phyloP scores from a whole-genome alignment of 805 yeast genomes.

The Candida ortonii region DNA sequence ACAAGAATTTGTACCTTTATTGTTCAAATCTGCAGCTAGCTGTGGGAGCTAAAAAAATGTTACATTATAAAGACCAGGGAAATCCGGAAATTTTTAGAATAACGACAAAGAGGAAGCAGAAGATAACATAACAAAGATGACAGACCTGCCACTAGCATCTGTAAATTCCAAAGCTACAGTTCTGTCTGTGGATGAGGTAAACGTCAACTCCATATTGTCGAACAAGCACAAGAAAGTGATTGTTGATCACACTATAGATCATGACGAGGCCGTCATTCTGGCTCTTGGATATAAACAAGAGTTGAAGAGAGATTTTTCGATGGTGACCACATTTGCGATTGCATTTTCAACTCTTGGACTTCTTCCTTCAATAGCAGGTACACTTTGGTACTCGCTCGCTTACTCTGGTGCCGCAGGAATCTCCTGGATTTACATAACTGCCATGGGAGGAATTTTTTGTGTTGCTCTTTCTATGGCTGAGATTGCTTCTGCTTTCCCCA shows the following conservation, averaged over 20 bases:
- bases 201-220: slow-evolving; percentile 21
- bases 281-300: slow-evolving; percentile 66
- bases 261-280: slow-evolving; percentile 52
- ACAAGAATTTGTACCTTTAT: no score
- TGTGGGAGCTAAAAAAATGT: no score
- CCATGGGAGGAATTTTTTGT: slow-evolving; percentile 50
- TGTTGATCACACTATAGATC: slow-evolving; percentile 46
- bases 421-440: slow-evolving; percentile 61
- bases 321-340: slow-evolving; percentile 57
- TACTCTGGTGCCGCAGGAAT: slow-evolving; percentile 63
- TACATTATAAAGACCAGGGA: no score
- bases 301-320: slow-evolving; percentile 57
- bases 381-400: slow-evolving; percentile 57
- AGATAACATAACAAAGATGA: background rate
- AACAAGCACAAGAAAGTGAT: slow-evolving; percentile 27
- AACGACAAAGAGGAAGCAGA: no score
- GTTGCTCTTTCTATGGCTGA: slow-evolving; percentile 67
- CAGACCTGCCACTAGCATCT: background rate
- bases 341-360: slow-evolving; percentile 64
- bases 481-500: slow-evolving; percentile 62
- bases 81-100: no score
- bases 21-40: no score
- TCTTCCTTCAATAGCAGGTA: slow-evolving; percentile 64
- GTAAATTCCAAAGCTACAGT: no score
- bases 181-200: slow-evolving; percentile 21